A percentile compares a stretch with the other conserved stretches of the same genome.
Evolutionary conservation across 805 yeast species (phyloP).

Genomic region (Kazachstania psychrophila): DNA sequence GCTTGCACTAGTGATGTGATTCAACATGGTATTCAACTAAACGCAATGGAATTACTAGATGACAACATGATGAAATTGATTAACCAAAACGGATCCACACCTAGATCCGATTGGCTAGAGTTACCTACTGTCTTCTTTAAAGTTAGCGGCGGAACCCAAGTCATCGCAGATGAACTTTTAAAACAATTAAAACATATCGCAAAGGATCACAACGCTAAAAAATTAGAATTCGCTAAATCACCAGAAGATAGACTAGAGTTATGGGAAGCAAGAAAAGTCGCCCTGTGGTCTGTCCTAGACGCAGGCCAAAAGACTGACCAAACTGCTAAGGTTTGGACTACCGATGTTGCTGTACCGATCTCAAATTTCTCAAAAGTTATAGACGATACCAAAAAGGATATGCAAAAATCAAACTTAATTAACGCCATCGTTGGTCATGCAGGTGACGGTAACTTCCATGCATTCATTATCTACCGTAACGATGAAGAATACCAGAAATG

Average conservation of each 20-base stretch:
- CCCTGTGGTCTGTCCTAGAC: conserved; percentile 55
- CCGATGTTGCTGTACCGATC: conserved; percentile 79
- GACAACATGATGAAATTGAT: conserved; percentile 62
- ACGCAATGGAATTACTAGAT: conserved; percentile 70
- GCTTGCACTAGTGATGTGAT: conserved; percentile 55
- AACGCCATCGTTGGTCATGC: conserved; percentile 70
- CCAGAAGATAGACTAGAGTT: conserved; percentile 56
- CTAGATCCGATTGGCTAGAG: conserved; percentile 45
- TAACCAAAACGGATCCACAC: conserved; percentile 44
- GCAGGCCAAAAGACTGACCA: conserved; percentile 47
- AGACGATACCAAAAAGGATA: conserved; percentile 49
- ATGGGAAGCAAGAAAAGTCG: conserved; percentile 71
- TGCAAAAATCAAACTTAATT: conserved; percentile 42
- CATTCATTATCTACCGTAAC: conserved; percentile 49
- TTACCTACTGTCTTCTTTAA: conserved; percentile 57
- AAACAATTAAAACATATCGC: conserved; percentile 44
- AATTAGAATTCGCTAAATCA: conserved; percentile 54
- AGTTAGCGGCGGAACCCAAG: conserved; percentile 43
- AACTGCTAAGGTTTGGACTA: conserved; percentile 53
- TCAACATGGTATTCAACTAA: conserved; percentile 53
- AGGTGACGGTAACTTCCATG: conserved; percentile 79
- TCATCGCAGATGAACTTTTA: conserved; percentile 36
- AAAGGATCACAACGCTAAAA: conserved; percentile 41
- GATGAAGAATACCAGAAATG: conserved; percentile 41
- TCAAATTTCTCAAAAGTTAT: conserved; percentile 58